phyloP scores from a whole-genome alignment of 345 rosid genomes.

The Acer saccharum region DNA sequence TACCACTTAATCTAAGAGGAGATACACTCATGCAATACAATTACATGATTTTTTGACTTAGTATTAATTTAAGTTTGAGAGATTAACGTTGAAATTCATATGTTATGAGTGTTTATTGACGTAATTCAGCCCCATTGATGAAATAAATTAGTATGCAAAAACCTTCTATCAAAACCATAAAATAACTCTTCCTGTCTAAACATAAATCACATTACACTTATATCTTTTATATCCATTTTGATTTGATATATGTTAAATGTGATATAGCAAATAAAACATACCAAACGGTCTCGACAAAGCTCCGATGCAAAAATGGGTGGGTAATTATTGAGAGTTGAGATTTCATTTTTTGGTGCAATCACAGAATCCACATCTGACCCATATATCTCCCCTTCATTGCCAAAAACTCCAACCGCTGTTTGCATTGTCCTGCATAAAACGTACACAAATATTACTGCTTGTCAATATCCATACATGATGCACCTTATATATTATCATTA shows the following conservation, averaged over 20 bases:
- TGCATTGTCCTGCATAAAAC: conserved; percentile 59
- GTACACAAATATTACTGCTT: conserved; percentile 3
- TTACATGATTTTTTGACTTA: too few relatives aligned
- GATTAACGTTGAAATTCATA: not conserved
- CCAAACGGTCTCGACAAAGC: conserved; percentile 71
- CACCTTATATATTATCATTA: not conserved
- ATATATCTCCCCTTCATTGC: conserved; percentile 40
- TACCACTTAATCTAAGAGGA: too few relatives aligned
- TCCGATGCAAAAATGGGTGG: conserved; percentile 64
- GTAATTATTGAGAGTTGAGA: conserved; percentile 45
- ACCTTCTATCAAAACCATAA: not conserved
- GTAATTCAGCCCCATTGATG: not conserved
- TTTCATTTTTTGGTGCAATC: conserved; percentile 40
- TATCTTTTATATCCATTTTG: not conserved
- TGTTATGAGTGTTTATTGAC: not conserved
- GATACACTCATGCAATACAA: too few relatives aligned
- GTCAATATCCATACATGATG: not conserved
- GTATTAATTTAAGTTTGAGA: not conserved
- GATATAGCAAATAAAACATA: conserved; percentile 18
- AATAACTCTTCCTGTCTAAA: too few relatives aligned
- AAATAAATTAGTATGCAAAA: not conserved
- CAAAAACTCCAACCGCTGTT: conserved; percentile 70
- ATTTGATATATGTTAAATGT: not conserved
- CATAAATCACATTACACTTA: not conserved
- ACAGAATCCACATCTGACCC: conserved; percentile 42